A percentile compares a stretch with the other conserved stretches of the same genome.
Conservation (phyloP, 192 early-diverging fungal species). For the Powellomyces hirtus region DNA sequence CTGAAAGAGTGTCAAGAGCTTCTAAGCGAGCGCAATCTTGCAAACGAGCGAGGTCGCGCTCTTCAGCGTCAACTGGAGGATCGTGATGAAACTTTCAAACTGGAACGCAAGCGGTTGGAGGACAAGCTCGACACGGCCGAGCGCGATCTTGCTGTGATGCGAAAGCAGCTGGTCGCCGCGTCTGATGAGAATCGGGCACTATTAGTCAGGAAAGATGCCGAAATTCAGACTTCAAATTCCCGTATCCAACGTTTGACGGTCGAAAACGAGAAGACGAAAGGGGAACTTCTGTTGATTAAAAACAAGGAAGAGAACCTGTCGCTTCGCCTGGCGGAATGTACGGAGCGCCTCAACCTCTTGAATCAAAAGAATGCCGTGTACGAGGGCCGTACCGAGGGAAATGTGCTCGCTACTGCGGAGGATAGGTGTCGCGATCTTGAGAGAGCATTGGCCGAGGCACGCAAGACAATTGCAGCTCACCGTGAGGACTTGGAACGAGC, state of each 20-base stretch:
- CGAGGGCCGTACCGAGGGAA: constrained; percentile 21
- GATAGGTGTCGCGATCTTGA: constrained; percentile 18
- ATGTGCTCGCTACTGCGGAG: constrained; percentile 7
- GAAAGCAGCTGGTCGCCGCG: constrained; percentile 40
- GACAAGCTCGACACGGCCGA: constrained; percentile 38
- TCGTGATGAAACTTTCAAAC: constrained; percentile 36
- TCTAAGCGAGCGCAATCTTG: constrained; percentile 48
- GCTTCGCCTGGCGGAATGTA: constrained; percentile 18
- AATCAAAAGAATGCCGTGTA: constrained; percentile 26
- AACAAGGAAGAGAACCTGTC: constrained; percentile 23
- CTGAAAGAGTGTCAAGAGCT: constrained; percentile 51
- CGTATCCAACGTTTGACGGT: constrained; percentile 19
- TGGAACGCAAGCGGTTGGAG: constrained; percentile 42
- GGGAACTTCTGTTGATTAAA: constrained; percentile 16
- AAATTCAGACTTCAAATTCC: constrained; percentile 9
- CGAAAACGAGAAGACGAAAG: constrained; percentile 23
- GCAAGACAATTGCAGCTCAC: constrained; percentile 47
- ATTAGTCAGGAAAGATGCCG: constrained; percentile 27
- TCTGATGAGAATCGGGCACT: constrained; percentile 23
- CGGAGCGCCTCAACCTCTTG: neutral
- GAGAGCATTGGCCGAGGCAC: constrained; percentile 18
- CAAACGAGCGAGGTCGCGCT: constrained; percentile 48
- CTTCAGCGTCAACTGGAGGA: constrained; percentile 58
- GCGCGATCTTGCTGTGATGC: constrained; percentile 42
- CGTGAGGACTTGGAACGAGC: constrained; percentile 54